phyloP scores from a whole-genome alignment of 2,329 filamentous ascomycete genomes.

The Nemania sp. region DNA sequence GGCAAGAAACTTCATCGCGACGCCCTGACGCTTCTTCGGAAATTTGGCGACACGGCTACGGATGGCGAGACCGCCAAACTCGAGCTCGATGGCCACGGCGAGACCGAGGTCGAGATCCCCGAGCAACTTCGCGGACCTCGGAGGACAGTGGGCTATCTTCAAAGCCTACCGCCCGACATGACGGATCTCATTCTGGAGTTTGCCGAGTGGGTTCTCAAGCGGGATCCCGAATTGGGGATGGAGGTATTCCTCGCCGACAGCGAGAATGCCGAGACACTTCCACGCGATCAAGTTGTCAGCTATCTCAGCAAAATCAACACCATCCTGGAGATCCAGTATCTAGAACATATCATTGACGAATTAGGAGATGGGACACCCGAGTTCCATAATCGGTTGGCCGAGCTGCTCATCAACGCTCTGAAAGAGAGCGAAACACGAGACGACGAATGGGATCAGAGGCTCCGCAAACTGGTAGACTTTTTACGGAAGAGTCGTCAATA shows the following conservation, averaged over 20 bases:
- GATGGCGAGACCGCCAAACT: conserved; percentile 45
- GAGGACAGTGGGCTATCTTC: conserved; percentile 86
- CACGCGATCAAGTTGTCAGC: conserved; percentile 71
- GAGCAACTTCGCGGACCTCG: conserved; percentile 72
- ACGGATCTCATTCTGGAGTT: conserved; percentile 92
- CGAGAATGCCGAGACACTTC: conserved; percentile 89
- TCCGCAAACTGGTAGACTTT: conserved; percentile 72
- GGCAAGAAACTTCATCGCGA: conserved; percentile 91
- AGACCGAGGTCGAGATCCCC: conserved; percentile 39
- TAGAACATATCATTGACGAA: conserved; percentile 89
- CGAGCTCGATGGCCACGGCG: conserved; percentile 31
- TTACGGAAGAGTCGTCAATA: conserved; percentile 78
- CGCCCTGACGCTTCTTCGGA: conserved; percentile 78
- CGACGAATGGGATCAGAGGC: conserved; percentile 59
- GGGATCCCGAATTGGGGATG: conserved; percentile 77
- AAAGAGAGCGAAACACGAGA: conserved; percentile 45
- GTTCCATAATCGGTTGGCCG: conserved; percentile 82
- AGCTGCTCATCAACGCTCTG: conserved; percentile 61
- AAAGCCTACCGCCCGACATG: conserved; percentile 81
- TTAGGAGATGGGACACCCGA: conserved; percentile 82
- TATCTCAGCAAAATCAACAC: conserved; percentile 74
- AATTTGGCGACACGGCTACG: conserved; percentile 64
- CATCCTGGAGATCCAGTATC: conserved; percentile 75
- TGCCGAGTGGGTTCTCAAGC: conserved; percentile 80
- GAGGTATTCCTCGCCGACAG: conserved; percentile 92